phyloP scores from a whole-genome alignment of 192 early-diverging fungal genomes.

The Coemansia sp. region DNA sequence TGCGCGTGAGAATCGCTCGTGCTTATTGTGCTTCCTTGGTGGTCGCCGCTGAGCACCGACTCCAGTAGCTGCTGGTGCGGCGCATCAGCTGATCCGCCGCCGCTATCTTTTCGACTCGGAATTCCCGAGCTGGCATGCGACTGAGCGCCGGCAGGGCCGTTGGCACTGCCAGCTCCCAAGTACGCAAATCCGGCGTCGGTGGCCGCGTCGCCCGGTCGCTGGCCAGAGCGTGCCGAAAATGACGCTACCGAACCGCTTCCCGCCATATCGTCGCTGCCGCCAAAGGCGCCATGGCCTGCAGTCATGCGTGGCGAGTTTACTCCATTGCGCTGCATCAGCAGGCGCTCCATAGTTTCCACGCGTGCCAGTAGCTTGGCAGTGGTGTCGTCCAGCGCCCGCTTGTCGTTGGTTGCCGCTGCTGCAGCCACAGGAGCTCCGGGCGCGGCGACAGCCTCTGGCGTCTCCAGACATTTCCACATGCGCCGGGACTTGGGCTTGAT shows the following conservation, averaged over 20 bases:
- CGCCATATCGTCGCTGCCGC: not conserved
- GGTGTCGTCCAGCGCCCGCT: conserved; percentile 14
- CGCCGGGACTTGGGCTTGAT: conserved; percentile 50
- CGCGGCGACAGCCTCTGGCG: not conserved
- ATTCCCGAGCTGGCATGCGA: no score
- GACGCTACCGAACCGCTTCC: not conserved
- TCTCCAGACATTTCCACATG: conserved; percentile 50
- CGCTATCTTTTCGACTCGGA: conserved; percentile 12
- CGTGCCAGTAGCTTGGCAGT: conserved; percentile 44
- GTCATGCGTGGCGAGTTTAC: conserved; percentile 22
- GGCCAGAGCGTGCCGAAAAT: not conserved
- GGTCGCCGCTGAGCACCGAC: conserved; percentile 1
- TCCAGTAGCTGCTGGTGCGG: conserved; percentile 1
- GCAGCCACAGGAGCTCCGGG: not conserved
- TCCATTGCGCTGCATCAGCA: conserved; percentile 45
- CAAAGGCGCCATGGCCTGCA: not conserved
- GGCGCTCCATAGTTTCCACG: conserved; percentile 50
- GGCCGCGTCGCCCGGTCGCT: not conserved
- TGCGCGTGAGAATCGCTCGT: not conserved
- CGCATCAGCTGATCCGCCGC: conserved; percentile 14
- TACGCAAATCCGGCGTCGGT: not conserved
- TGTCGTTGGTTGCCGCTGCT: not conserved
- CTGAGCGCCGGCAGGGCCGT: not conserved
- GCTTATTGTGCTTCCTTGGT: conserved; percentile 5
- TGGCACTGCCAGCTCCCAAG: not conserved